phyloP scores from a whole-genome alignment of 2,329 filamentous ascomycete species.

The Sporothrix variecibatus region DNA sequence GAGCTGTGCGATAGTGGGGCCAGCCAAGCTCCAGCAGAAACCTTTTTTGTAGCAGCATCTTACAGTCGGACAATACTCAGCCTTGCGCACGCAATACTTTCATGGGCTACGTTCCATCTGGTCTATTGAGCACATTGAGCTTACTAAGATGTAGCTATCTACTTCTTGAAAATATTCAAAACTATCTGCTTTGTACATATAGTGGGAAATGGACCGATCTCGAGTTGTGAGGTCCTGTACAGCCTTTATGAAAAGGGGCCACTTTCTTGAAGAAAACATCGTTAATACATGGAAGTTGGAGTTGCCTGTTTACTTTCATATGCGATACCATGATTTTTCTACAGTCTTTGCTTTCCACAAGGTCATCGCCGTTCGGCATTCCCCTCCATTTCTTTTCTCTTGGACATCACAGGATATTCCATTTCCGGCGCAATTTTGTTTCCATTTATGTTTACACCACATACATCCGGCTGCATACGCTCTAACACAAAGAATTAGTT shows the following conservation, averaged over 20 bases:
- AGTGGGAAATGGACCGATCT: background rate
- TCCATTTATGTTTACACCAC: too few relatives aligned
- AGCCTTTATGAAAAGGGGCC: background rate
- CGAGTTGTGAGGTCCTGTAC: background rate
- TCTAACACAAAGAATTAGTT: background rate
- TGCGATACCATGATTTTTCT: background rate
- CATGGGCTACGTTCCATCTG: background rate
- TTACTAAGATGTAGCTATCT: background rate
- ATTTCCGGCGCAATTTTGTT: background rate
- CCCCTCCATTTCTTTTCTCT: background rate
- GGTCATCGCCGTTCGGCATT: background rate
- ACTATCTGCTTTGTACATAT: background rate
- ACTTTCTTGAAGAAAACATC: background rate
- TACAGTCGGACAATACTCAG: background rate
- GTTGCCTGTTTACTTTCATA: background rate
- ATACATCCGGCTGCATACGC: background rate
- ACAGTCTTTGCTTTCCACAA: background rate
- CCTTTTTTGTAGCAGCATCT: too few relatives aligned
- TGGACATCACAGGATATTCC: background rate
- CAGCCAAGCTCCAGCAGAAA: background rate
- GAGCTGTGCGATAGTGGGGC: background rate
- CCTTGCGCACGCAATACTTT: background rate
- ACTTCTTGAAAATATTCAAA: background rate
- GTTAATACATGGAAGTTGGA: background rate
- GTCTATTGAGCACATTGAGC: background rate